phyloP scores from a whole-genome alignment of 306 rosid genomes.

The Castanospermum australe region DNA sequence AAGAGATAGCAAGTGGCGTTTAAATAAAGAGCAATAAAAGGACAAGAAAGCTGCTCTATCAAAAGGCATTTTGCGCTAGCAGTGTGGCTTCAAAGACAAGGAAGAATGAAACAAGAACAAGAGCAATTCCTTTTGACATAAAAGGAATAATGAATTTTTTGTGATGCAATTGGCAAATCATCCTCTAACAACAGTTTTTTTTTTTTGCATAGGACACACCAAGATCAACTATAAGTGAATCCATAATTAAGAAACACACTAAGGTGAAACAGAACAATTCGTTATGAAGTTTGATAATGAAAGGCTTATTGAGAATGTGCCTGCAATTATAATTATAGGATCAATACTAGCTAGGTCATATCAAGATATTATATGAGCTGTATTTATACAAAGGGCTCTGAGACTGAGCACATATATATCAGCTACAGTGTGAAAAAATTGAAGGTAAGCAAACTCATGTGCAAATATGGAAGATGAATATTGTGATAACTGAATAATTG shows the following conservation, averaged over 20 bases:
- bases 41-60: background rate
- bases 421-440: too few relatives aligned
- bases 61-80: background rate
- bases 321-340: too few relatives aligned
- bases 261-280: background rate
- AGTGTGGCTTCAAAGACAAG: background rate
- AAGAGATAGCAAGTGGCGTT: background rate
- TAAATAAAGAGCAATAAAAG: background rate
- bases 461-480: too few relatives aligned
- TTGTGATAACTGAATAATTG: background rate
- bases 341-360: too few relatives aligned
- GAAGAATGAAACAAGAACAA: background rate
- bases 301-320: too few relatives aligned
- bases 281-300: too few relatives aligned
- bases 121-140: background rate
- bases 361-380: too few relatives aligned
- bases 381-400: too few relatives aligned
- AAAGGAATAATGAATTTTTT: background rate
- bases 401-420: too few relatives aligned
- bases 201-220: background rate
- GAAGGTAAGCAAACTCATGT: background rate
- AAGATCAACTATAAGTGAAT: background rate
- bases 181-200: background rate
- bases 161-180: background rate
- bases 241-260: too few relatives aligned